phyloP scores from a whole-genome alignment of 129 eudicot genomes.

The Mikania micrantha region DNA sequence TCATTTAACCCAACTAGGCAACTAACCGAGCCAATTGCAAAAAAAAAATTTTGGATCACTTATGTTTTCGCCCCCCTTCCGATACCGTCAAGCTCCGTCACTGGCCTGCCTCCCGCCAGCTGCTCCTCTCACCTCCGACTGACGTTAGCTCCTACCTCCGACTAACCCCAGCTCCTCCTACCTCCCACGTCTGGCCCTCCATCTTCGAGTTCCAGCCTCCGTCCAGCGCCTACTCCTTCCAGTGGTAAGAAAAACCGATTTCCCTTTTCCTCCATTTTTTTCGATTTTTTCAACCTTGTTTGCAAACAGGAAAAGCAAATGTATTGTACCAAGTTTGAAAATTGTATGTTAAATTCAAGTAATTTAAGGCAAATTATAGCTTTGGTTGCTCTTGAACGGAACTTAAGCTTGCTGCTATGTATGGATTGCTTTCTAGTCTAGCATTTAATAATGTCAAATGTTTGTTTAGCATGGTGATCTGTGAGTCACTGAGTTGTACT shows the following conservation, averaged over 20 bases:
- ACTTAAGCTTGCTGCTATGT: conserved; percentile 2
- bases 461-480: not conserved
- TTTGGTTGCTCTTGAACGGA: conserved; percentile 1
- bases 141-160: not conserved
- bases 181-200: not conserved
- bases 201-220: not conserved
- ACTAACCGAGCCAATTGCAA: no score
- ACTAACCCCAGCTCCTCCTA: not conserved
- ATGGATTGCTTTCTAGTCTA: conserved; percentile 4
- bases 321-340: no score
- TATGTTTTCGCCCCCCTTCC: no score
- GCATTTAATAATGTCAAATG: not conserved
- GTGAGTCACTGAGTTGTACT: not conserved
- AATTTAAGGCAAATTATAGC: no score
- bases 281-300: not conserved
- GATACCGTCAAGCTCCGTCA: no score
- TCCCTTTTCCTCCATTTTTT: not conserved
- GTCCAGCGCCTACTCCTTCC: not conserved
- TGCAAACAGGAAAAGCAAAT: no score
- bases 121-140: no score
- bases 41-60: no score
- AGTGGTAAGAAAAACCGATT: not conserved
- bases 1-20: no score
- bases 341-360: no score
- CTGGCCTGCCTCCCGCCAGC: no score